Conservation (phyloP, 2,329 filamentous ascomycete species). For the Aspergillus pseudoviridinutans region DNA sequence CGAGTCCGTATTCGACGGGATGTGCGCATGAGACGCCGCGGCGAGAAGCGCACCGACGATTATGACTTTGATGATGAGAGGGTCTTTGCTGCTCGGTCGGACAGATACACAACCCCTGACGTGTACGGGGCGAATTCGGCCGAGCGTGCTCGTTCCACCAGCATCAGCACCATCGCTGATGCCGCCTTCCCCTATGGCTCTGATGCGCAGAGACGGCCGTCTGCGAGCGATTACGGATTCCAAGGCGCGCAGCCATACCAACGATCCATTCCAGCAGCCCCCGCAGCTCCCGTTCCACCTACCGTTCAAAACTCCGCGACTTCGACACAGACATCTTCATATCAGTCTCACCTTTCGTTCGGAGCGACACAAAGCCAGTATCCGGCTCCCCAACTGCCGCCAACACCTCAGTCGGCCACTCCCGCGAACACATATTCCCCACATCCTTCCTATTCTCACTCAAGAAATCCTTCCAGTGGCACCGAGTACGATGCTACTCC, state of each 20-base stretch:
- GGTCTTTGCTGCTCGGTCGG: conserved; percentile 41
- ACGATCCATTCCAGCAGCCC: conserved; percentile 34
- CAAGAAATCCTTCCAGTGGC: conserved; percentile 28
- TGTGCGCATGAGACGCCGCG: conserved; percentile 83
- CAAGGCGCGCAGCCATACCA: conserved; percentile 31
- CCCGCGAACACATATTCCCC: conserved; percentile 31
- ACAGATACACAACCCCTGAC: conserved; percentile 50
- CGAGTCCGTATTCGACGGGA: conserved; percentile 93
- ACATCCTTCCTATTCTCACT: conserved; percentile 30
- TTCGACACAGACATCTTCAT: conserved; percentile 17
- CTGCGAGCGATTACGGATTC: conserved; percentile 44
- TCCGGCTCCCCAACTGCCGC: conserved; percentile 38
- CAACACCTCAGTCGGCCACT: conserved; percentile 41
- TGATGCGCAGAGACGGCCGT: conserved; percentile 46
- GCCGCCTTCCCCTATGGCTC: conserved; percentile 39
- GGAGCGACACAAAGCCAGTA: conserved; percentile 41
- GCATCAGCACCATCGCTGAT: conserved; percentile 53
- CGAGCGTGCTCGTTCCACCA: conserved; percentile 58
- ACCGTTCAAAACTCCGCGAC: conserved; percentile 23
- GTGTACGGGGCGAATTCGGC: conserved; percentile 43
- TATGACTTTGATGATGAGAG: conserved; percentile 63
- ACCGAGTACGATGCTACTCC: conserved; percentile 29
- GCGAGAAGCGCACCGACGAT: conserved; percentile 64
- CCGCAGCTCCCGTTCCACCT: conserved; percentile 35
- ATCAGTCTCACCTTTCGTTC: conserved; percentile 42